Percentiles rank a stretch among this genome's conserved stretches.
phyloP scores from a whole-genome alignment of 192 early-diverging fungal species.

The Coemansia sp. region DNA sequence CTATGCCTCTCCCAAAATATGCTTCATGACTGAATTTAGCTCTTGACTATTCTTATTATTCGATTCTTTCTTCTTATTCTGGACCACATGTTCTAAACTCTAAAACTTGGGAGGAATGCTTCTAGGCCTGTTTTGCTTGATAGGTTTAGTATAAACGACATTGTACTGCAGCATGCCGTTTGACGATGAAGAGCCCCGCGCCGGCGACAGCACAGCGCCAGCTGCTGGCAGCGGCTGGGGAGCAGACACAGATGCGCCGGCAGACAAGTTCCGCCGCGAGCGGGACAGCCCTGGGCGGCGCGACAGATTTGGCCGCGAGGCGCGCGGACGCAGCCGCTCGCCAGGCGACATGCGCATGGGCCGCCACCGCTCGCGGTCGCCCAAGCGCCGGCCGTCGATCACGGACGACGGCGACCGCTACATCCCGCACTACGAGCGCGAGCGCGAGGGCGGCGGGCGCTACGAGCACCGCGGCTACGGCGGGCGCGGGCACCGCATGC shows the following conservation, averaged over 20 bases:
- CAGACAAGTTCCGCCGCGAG: constrained; percentile 49
- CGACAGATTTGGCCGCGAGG: constrained; percentile 50
- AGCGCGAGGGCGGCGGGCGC: constrained; percentile 43
- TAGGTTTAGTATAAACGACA: constrained; percentile 6
- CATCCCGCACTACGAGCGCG: constrained; percentile 83
- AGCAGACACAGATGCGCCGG: constrained; percentile 25
- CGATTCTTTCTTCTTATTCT: neutral
- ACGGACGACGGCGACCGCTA: constrained; percentile 70
- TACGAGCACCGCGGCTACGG: constrained; percentile 38
- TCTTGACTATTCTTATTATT: neutral
- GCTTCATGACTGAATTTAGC: neutral
- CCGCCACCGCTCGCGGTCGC: constrained; percentile 49
- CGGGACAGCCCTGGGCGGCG: constrained; percentile 49
- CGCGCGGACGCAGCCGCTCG: constrained; percentile 44
- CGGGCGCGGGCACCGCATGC: constrained; percentile 39
- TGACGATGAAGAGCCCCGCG: constrained; percentile 42
- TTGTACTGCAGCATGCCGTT: constrained; percentile 27
- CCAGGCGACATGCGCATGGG: constrained; percentile 27
- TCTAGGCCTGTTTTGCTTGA: constrained; percentile 1
- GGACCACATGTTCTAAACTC: no score
- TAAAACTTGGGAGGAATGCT: no score
- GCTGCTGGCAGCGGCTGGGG: constrained; percentile 23
- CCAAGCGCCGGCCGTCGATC: constrained; percentile 29
- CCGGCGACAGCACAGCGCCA: constrained; percentile 14
- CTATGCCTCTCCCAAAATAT: neutral